Percentiles rank a stretch among this genome's conserved stretches.
Evolutionary conservation across 1,284 basidiomycete species (phyloP).

Genomic region (Cystobasidiaceae sp.): DNA sequence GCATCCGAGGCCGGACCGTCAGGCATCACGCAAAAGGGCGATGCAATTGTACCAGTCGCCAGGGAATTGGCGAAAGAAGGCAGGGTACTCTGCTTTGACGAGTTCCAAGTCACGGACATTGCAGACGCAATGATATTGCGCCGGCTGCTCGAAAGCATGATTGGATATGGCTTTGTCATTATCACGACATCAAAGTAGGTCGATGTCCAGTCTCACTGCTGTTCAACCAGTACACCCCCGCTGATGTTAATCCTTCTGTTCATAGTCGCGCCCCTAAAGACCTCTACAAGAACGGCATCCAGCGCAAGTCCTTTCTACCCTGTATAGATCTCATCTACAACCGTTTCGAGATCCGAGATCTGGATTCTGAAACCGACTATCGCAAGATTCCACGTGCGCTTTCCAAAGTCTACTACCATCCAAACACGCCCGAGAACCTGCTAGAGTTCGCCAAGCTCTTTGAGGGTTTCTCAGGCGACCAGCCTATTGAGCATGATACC

Average conservation of each 20-base stretch:
- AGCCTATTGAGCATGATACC: conserved; percentile 60
- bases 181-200: conserved; percentile 95
- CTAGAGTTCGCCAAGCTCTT: conserved; percentile 78
- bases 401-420: conserved; percentile 86
- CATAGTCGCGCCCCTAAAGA: conserved; percentile 90
- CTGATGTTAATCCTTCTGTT: no score
- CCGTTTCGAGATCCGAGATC: conserved; percentile 77
- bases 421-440: conserved; percentile 61
- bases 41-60: conserved; percentile 83
- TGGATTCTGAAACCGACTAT: conserved; percentile 96
- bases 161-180: conserved; percentile 83
- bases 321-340: conserved; percentile 90
- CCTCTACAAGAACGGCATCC: conserved; percentile 97
- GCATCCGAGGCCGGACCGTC: conserved; percentile 61
- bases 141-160: conserved; percentile 74
- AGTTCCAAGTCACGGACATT: conserved; percentile 71
- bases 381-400: conserved; percentile 81
- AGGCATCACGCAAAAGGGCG: conserved; percentile 56
- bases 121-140: conserved; percentile 78
- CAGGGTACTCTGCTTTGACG: conserved; percentile 89
- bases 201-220: neutral
- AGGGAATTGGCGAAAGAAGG: conserved; percentile 80
- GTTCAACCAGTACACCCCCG: no score
- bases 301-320: conserved; percentile 91
- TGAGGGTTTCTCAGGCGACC: conserved; percentile 58